Base-by-base conservation (phyloP, 2,329 filamentous ascomycete species). In the Eutypella sp. region DNA sequence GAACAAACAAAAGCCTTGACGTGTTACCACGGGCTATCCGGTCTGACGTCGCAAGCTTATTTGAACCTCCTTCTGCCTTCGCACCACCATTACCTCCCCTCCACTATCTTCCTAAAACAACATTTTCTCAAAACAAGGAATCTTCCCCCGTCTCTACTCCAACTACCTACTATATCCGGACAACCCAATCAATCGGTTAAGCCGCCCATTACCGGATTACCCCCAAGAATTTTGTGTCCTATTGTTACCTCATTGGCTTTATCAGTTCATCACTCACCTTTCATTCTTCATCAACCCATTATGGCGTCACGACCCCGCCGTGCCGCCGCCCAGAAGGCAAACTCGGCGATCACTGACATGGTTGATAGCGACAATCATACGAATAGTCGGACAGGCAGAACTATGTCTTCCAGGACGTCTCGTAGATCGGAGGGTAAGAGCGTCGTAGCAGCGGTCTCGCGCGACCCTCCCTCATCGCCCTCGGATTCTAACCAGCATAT, bases 391-490 rank as follows among this genome's bases (percentile, higher is more conserved):
- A 60, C 62, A 51, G 58, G 61, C 49, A 68, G 58, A 59, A 69
- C 59, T 60, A 78, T 79, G 74, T 74, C 76, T 41, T 70, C 67
- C 41, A 64, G 68, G 48, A 63, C 66, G 49, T 71, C 75, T 45
- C 71, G 76, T 57, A 70, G 76, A 54, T 72, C 73, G 42, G 73
- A 65, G 46, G 73, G 56, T 70, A 74, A 67, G 59, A 66, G 62
- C 54, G 69, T 64, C 50, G 69, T 64, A 47, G 66, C 68, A 51
- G 64, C 67, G 25, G 62, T 68, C 34, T 67, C 69, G 39, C 69
- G 72, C 58, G 72, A 71, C 48, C 67, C 67, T 50, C 69, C 67
- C 16, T 70, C 68, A 9, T 76, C 72, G 20, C 69, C 72, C 45
- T 58, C 62, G 48, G 66, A 66, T 54, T 67, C 67, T 58, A 60